Base-by-base conservation (phyloP, 2,329 filamentous ascomycete species). In the Fusarium humuli region DNA sequence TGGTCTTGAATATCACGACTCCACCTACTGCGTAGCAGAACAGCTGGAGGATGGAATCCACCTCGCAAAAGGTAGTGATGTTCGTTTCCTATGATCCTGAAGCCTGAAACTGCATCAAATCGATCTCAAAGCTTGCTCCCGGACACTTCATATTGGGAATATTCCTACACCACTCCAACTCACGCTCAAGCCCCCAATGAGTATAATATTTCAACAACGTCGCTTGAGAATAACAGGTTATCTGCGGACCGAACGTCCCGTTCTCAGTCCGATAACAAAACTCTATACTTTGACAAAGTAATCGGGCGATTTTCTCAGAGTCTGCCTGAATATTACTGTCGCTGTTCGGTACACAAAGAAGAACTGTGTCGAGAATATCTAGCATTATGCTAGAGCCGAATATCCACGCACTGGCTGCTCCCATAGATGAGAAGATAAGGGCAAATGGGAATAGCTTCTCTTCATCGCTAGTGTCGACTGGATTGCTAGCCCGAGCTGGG, bases 181-280 rank as follows among this genome's bases (percentile, higher is more conserved):
- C 62, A 4, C 54, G 37, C 16, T 6, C 34, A 2, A 42, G 37
- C 7, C 54, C 46, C 0, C 42, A 11, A 1, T 10, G 41, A 1
- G 13, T 7, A n/a, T 61, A 66, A 1, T 66, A 65, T 0, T 25
- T 41, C 3, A 27, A n/a, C 4, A 65, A 2, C 0, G 61, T 41
- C 2, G 53, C 16, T 30, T 65, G 62, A 1, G 40, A 7, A 48
- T 61, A 65, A 4, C 61, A 60, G 5, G 62, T 65, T 14, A 66
- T 53, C 8, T 65, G 62, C 0, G 62, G 62, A 2, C 61, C 61
- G 3, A 65, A 66, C 2, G 61, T 65, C 1, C 62, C 62, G 32
- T 65, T 65, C 1, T 66, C 62, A 7, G 12, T 44, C 1, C 34
- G 46, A 12, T 65, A 65, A 18, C 61, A 65, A 22, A 37, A 65